A percentile compares a stretch with the other conserved stretches of the same genome.
These are phyloP conservation scores for Eimeria falciformis DNA, from an alignment of 169 alveolate species.

Conservation along the genomic window DNA sequence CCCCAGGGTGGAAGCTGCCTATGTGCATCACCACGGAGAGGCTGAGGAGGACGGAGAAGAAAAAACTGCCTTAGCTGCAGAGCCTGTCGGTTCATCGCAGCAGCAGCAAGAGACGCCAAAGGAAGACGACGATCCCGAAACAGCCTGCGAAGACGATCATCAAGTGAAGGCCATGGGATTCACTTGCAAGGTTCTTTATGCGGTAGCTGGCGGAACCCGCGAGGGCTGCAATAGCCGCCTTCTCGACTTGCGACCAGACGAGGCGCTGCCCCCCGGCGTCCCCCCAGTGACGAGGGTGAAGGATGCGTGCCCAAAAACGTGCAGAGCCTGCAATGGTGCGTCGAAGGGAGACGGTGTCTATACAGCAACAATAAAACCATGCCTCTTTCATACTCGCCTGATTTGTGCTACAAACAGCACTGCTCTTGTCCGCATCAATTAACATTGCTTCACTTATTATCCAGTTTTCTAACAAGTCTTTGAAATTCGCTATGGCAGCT, in stretches of 20 bases:
- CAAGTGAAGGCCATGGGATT: conserved; percentile 82
- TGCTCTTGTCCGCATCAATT: too few relatives aligned
- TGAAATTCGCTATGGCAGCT: too few relatives aligned
- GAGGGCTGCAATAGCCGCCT: conserved; percentile 79
- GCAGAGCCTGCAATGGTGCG: conserved; percentile 80
- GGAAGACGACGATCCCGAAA: conserved; percentile 48
- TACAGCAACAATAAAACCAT: too few relatives aligned
- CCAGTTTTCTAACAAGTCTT: too few relatives aligned
- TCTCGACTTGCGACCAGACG: conserved; percentile 73
- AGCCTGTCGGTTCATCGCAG: not conserved
- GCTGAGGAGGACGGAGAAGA: conserved; percentile 32
- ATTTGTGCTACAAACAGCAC: too few relatives aligned
- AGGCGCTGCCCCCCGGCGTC: conserved; percentile 80
- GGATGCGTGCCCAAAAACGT: conserved; percentile 82
- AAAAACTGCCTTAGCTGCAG: not conserved
- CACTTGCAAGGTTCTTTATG: conserved; percentile 78
- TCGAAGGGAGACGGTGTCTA: not conserved
- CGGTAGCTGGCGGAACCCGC: conserved; percentile 71
- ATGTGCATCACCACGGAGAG: conserved; percentile 35
- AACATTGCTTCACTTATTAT: too few relatives aligned
- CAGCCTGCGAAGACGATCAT: conserved; percentile 82
- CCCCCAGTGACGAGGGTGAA: conserved; percentile 78
- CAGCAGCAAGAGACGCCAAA: conserved; percentile 37
- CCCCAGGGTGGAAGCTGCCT: conserved; percentile 11
- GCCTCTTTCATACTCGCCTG: too few relatives aligned